Base-by-base conservation (phyloP, 116 monocot species). In the Papilionanthe hybrid region DNA sequence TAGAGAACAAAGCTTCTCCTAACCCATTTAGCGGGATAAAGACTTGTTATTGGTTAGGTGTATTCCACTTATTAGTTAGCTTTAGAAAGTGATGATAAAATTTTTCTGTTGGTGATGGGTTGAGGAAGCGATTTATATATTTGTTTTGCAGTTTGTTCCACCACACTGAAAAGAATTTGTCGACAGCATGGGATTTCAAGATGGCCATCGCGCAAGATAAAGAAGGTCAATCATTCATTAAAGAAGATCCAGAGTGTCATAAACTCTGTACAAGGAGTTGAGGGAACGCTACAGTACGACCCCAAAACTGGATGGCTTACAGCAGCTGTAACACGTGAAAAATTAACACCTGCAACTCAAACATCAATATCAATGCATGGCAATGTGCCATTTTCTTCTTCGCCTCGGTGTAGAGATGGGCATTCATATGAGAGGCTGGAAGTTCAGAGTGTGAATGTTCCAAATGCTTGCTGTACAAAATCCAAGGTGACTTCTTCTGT, bases 201-300 rank as follows among this genome's bases (percentile, higher is more conserved):
- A 85, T 97, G 97, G 97, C 94, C 97, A 48, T 97, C 97, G 75
- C 97, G 97, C 72, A 97, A 97, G 80, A 97, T 97, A 87, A 94
- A 89, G 76, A 97, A 97, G 77, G 92, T 97, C 15, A 97, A 97
- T 25, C 89, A 92, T 30, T 97, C 97, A 18, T 81, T 97, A 0
- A 85, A 91, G 81, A 97, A 92, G 83, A 92, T 97, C 65, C 91
- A 92, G 73, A 92, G 69, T 55, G 97, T 97, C 37, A 97, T 97
- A 79, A 85, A 94, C 53, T 97, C 94, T 43, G 94, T 96, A 18
- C 87, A 93, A 82, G 96, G 96, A 77, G 94, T 97, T 4, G 92
- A 91, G 42, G 92, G 94, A 76, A 77, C 90, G 49, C 53, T 97
- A 1, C 92, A 91, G 80, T 97, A 89, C 44, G 94, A 97, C 50